A percentile compares a stretch with the other conserved stretches of the same genome.
phyloP scores from a whole-genome alignment of 1,284 basidiomycete species.

The Pterula multifida region DNA sequence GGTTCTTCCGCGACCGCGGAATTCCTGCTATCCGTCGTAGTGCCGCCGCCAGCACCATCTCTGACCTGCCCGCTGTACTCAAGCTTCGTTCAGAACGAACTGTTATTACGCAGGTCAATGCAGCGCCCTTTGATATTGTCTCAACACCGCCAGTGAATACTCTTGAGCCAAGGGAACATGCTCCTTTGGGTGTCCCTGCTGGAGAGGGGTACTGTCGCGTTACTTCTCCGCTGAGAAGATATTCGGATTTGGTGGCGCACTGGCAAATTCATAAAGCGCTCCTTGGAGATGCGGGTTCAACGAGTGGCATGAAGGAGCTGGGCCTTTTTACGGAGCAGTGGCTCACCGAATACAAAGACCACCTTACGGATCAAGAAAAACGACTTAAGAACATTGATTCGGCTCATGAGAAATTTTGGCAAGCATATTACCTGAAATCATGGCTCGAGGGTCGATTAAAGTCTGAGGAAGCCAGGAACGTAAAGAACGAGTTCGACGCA shows the following conservation, averaged over 20 bases:
- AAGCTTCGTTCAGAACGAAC: constrained; percentile 18
- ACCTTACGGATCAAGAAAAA: constrained; percentile 18
- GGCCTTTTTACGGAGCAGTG: constrained; percentile 28
- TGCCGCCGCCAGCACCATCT: constrained; percentile 21
- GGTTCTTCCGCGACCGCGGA: constrained; percentile 50
- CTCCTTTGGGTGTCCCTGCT: constrained; percentile 54
- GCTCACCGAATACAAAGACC: constrained; percentile 25
- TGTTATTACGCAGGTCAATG: neutral
- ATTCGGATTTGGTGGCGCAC: constrained; percentile 74
- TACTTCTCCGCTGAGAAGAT: constrained; percentile 85
- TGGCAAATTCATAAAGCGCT: constrained; percentile 90
- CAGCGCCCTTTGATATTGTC: constrained; percentile 16
- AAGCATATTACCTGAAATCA: neutral
- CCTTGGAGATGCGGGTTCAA: constrained; percentile 23
- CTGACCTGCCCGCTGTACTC: constrained; percentile 25
- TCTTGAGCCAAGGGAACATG: constrained; percentile 52
- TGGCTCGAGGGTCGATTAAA: neutral
- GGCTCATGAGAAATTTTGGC: neutral
- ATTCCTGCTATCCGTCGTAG: constrained; percentile 63
- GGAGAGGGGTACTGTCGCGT: constrained; percentile 74
- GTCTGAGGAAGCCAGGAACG: neutral
- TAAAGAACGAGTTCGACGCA: neutral
- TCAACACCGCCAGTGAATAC: constrained; percentile 31
- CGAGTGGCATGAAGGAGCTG: constrained; percentile 5
- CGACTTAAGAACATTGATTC: neutral